Percentiles rank a stretch among this genome's conserved stretches.
Evolutionary conservation across 306 rosid species (phyloP).

Genomic region (Castanea crenata): DNA sequence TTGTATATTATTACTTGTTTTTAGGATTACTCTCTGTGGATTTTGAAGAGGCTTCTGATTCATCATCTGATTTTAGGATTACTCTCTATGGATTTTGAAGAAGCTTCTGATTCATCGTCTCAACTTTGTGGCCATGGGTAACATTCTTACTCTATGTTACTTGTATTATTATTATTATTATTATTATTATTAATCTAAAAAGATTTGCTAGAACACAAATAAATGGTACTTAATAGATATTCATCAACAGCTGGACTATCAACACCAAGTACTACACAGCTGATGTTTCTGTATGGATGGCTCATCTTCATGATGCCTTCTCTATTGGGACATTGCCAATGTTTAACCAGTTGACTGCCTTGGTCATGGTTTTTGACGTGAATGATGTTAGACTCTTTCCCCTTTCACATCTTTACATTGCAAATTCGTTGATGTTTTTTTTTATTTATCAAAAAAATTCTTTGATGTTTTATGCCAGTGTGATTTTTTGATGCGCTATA

Average conservation of each 20-base stretch:
- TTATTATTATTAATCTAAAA: too few relatives aligned
- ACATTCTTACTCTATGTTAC: not conserved
- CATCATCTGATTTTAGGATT: constrained; percentile 57
- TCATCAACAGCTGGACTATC: constrained; percentile 66
- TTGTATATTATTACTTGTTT: constrained; percentile 3
- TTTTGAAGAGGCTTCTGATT: constrained; percentile 60
- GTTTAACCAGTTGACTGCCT: constrained; percentile 53
- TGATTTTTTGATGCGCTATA: constrained; percentile 7
- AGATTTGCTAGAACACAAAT: not conserved
- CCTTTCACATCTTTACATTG: not conserved
- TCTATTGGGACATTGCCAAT: constrained; percentile 45
- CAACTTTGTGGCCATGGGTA: constrained; percentile 65
- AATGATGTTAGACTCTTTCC: constrained; percentile 56
- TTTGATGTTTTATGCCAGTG: not conserved
- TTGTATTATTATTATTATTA: too few relatives aligned
- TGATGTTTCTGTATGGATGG: constrained; percentile 72
- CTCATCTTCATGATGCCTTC: constrained; percentile 64
- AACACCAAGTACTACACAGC: constrained; percentile 76
- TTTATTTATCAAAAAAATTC: not conserved
- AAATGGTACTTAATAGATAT: not conserved
- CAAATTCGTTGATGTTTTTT: not conserved
- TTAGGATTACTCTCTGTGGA: constrained; percentile 65
- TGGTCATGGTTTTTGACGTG: constrained; percentile 86
- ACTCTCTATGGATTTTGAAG: constrained; percentile 57
- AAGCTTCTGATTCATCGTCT: constrained; percentile 55